Base-by-base conservation (phyloP, 2,329 filamentous ascomycete species). In the Ceratocystis smalleyi region DNA sequence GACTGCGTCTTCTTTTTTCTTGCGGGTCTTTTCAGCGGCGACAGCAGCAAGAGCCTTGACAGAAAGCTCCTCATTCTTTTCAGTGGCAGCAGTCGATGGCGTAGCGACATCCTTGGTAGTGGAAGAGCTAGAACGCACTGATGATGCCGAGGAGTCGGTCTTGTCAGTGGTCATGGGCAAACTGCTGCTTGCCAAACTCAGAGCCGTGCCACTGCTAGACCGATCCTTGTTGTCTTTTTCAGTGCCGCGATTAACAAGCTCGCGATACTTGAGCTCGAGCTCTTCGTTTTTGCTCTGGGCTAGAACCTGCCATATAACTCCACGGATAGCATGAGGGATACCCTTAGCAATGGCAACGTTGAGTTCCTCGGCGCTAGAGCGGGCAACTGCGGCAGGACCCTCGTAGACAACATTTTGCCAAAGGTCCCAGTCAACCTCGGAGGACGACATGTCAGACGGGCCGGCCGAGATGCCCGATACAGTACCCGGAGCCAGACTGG, bases 221-320 rank as follows among this genome's bases (percentile, higher is more conserved):
- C 81, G 77, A 68, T 87, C 80, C 70, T 82, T 84, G 45, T 63
- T 40, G 66, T 91, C 88, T 74, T 89, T 90, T 66, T 91, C 88
- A 2, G 89, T 91, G 27, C 91, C 91, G 66, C 89, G 83, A 60
- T 81, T 81, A 40, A 89, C 81, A 8, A 99, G 80, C 67, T 95
- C 91, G 68, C 81, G 83, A 75, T 97, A 99, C n/a, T 91, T 82
- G 17, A 79, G 76, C 74, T 99, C 94, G 19, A 99, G 77, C 55
- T 95, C 90, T 67, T 92, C 87, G 69, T 90, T 95, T 74, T 96
- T 95, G 76, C 91, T 96, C 72, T 96, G 90, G 2, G 94, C 91
- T 67, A 99, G 77, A 6, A 97, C 92, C 75, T 99, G 94, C 94
- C 94, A 99, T 61, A 99, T 91, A 1, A 99, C 94, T n/a, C 94